These are phyloP conservation scores for Bolboschoenoplectus hybrid DNA, from an alignment of 202 grass and related monocot genomes.

Conservation along the genomic window DNA sequence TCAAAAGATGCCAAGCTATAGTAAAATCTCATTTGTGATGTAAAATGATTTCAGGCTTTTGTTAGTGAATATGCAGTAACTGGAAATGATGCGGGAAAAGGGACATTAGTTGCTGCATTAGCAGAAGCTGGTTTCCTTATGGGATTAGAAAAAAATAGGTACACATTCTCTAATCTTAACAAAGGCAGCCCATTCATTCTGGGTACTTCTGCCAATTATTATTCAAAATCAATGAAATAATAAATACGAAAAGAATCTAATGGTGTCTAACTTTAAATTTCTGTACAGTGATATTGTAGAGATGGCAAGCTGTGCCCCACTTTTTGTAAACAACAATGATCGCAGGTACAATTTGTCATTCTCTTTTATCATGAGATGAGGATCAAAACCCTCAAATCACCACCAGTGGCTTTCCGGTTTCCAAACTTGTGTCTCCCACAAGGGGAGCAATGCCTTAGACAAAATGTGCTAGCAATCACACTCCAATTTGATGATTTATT, in stretches of 20 bases:
- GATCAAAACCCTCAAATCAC: neutral
- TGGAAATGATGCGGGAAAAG: constrained; percentile 76
- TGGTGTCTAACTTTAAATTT: constrained; percentile 34
- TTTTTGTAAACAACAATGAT: constrained; percentile 85
- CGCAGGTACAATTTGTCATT: constrained; percentile 52
- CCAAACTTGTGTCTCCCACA: neutral
- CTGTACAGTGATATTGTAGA: constrained; percentile 75
- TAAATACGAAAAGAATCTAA: neutral
- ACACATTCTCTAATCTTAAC: neutral
- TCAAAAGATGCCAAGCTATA: neutral
- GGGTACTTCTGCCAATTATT: neutral
- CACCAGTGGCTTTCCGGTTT: neutral
- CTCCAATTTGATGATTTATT: constrained; percentile 11
- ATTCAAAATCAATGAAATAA: neutral
- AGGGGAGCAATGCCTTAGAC: neutral
- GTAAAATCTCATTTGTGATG: neutral
- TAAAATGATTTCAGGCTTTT: constrained; percentile 56
- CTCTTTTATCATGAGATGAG: neutral
- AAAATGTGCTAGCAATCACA: neutral
- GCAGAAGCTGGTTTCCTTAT: constrained; percentile 81
- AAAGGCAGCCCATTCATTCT: neutral
- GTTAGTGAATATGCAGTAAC: constrained; percentile 91
- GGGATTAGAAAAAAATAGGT: constrained; percentile 83
- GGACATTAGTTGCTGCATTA: constrained; percentile 71
- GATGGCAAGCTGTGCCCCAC: constrained; percentile 95